These are phyloP conservation scores for Aspergillus candidus DNA, from an alignment of 2,329 filamentous ascomycete species.

Conservation along the genomic window DNA sequence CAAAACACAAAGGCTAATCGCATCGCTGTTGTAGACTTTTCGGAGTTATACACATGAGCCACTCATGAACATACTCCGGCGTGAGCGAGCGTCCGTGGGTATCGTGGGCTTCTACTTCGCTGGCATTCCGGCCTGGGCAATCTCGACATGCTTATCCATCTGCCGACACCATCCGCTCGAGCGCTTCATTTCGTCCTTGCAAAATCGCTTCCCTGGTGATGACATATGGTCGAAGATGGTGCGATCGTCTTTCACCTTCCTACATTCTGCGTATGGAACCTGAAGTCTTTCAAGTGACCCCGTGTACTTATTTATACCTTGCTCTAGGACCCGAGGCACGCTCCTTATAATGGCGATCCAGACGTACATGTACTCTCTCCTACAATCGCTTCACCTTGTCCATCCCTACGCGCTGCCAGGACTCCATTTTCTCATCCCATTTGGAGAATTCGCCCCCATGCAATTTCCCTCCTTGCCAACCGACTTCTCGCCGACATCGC, in stretches of 20 bases:
- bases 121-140: slow-evolving; percentile 37
- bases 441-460: slow-evolving; percentile 30
- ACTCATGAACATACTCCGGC: slow-evolving; percentile 31
- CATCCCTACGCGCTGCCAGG: slow-evolving; percentile 28
- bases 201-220: slow-evolving; percentile 22
- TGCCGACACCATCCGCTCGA: slow-evolving; percentile 35
- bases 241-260: slow-evolving; percentile 21
- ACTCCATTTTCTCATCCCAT: slow-evolving; percentile 31
- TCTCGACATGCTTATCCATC: slow-evolving; percentile 33
- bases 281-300: neutral
- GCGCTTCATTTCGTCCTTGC: slow-evolving; percentile 24
- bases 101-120: slow-evolving; percentile 34
- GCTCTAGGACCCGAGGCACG: slow-evolving; percentile 27
- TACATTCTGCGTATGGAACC: slow-evolving; percentile 26
- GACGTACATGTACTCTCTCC: slow-evolving; percentile 38
- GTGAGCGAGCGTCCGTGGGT: slow-evolving; percentile 31
- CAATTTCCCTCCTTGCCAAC: slow-evolving; percentile 26
- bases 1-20: no score
- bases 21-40: slow-evolving; percentile 27
- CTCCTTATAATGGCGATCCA: slow-evolving; percentile 37
- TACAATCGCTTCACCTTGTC: slow-evolving; percentile 39
- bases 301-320: no score
- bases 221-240: slow-evolving; percentile 21
- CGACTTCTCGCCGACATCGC: slow-evolving; percentile 21
- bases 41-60: slow-evolving; percentile 33